Conservation (phyloP, 495 filamentous ascomycete genomes). For the Arthonia radiata region DNA sequence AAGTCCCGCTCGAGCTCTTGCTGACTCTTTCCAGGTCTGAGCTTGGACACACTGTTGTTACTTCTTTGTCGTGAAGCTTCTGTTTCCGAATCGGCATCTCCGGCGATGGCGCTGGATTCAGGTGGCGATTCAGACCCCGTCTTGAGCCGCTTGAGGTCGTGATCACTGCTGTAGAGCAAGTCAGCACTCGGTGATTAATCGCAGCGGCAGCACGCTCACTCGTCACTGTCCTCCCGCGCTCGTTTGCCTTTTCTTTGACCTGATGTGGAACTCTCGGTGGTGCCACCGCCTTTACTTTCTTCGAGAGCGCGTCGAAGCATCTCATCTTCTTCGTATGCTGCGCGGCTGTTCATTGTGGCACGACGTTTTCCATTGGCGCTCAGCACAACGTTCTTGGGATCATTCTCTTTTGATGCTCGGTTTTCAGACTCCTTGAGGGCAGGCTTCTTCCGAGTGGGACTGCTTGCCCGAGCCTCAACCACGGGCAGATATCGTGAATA, state of each 20-base stretch:
- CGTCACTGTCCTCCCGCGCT: conserved; percentile 75
- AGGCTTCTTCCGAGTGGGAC: conserved; percentile 27
- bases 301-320: conserved; percentile 73
- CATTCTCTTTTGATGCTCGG: conserved; percentile 15
- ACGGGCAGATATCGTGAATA: conserved; percentile 49
- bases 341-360: conserved; percentile 93
- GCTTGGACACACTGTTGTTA: conserved; percentile 33
- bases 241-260: conserved; percentile 45
- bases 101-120: conserved; percentile 20
- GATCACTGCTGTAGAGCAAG: conserved; percentile 17
- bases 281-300: conserved; percentile 60
- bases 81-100: conserved; percentile 47
- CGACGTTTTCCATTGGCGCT: conserved; percentile 45
- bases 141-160: conserved; percentile 39
- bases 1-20: conserved; percentile 48
- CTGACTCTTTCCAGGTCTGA: conserved; percentile 34
- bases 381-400: conserved; percentile 17
- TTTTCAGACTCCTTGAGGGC: conserved; percentile 28
- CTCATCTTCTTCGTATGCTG: conserved; percentile 89
- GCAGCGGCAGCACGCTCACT: conserved; percentile 30
- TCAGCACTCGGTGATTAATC: conserved; percentile 4
- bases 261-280: conserved; percentile 21
- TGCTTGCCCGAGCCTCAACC: conserved; percentile 19
- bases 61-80: conserved; percentile 14
- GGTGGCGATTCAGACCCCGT: conserved; percentile 47